Evolutionary conservation across 345 rosid species (phyloP).

Genomic region (Eucalyptus paniculata): DNA sequence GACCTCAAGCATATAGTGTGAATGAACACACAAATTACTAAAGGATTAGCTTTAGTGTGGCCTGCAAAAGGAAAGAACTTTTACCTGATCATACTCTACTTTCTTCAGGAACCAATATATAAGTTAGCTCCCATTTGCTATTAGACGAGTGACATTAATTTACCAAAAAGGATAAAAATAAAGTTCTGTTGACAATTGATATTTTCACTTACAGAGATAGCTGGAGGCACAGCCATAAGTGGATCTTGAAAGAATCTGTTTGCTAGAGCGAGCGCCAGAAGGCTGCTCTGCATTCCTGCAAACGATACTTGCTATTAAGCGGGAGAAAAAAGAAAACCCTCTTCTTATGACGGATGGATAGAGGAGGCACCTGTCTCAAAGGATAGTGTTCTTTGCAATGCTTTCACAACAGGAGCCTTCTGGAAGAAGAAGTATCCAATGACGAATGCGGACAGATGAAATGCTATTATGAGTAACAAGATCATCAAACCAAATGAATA

Average conservation of each 20-base stretch:
- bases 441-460: constrained; percentile 69
- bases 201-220: constrained; percentile 55
- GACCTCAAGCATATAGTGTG: neutral
- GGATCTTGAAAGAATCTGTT: constrained; percentile 88
- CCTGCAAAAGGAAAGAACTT: neutral
- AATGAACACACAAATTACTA: neutral
- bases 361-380: constrained; percentile 55
- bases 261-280: constrained; percentile 82
- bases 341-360: neutral
- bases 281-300: constrained; percentile 97
- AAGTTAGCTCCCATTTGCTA: neutral
- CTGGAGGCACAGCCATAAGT: constrained; percentile 81
- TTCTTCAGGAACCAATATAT: neutral
- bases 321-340: no score
- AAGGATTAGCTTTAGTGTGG: neutral
- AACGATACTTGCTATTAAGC: neutral
- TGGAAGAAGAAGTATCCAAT: constrained; percentile 55
- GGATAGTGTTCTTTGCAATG: constrained; percentile 78
- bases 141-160: neutral
- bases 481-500: constrained; percentile 62
- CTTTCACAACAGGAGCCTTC: constrained; percentile 37
- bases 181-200: neutral
- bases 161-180: neutral
- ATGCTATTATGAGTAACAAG: constrained; percentile 29
- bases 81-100: neutral